Evolutionary conservation across 441 rosid species (phyloP).

Genomic region (Viola pubescens): DNA sequence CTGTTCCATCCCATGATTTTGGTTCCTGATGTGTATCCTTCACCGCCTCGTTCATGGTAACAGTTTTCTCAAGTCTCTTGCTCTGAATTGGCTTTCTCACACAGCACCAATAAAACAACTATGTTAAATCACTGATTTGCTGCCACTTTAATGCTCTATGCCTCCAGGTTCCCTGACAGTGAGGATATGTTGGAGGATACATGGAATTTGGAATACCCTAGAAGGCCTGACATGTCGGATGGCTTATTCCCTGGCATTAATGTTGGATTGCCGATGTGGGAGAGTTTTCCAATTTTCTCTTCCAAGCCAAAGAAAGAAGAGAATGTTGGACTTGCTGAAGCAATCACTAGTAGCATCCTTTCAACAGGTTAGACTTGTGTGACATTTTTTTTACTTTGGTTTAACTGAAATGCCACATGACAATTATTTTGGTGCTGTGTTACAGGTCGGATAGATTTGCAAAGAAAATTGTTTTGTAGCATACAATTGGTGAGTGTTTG

Average conservation of each 20-base stretch:
- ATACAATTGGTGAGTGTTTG: conserved; percentile 65
- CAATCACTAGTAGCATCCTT: conserved; percentile 81
- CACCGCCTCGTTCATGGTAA: conserved; percentile 89
- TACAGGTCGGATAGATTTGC: conserved; percentile 89
- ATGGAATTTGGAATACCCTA: conserved; percentile 73
- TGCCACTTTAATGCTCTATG: conserved; percentile 9
- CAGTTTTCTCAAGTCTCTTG: conserved; percentile 11
- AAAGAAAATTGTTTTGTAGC: conserved; percentile 82
- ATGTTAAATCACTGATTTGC: conserved; percentile 12
- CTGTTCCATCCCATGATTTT: conserved; percentile 82
- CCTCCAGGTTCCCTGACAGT: conserved; percentile 67
- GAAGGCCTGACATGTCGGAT: conserved; percentile 64
- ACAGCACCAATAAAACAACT: background rate
- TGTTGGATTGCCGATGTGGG: conserved; percentile 78
- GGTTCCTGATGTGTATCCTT: conserved; percentile 82
- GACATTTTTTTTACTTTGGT: conserved; percentile 7
- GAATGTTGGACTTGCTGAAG: conserved; percentile 96
- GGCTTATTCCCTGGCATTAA: conserved; percentile 39
- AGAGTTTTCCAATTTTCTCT: conserved; percentile 51
- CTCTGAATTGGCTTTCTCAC: conserved; percentile 8
- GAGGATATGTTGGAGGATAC: conserved; percentile 96
- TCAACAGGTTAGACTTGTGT: conserved; percentile 53
- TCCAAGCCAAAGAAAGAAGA: conserved; percentile 85
- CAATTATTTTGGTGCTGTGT: conserved; percentile 11
- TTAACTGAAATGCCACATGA: conserved; percentile 15